A percentile compares a stretch with the other conserved stretches of the same genome.
phyloP scores from a whole-genome alignment of 306 rosid genomes.

The Lathyrus sativus region DNA sequence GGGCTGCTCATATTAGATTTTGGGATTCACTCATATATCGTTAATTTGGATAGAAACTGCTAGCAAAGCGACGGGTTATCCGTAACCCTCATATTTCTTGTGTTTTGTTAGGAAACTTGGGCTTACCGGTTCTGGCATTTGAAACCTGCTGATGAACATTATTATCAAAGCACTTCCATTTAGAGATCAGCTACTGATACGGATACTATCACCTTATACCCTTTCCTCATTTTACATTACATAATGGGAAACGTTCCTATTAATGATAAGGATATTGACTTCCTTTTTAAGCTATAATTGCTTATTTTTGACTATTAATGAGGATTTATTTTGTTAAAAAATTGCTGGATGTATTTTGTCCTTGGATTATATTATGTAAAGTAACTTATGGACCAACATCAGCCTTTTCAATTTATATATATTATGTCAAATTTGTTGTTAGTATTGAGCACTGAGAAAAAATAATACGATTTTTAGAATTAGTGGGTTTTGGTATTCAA shows the following conservation, averaged over 20 bases:
- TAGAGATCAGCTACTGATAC: background rate
- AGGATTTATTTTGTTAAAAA: background rate
- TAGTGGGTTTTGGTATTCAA: no score
- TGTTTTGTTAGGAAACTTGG: conserved; percentile 5
- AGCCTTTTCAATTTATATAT: conserved; percentile 1
- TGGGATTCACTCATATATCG: background rate
- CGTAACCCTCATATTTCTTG: background rate
- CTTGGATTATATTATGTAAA: conserved; percentile 4
- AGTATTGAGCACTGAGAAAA: conserved; percentile 16
- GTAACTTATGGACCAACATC: background rate
- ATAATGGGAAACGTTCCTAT: conserved; percentile 10
- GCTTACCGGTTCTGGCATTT: background rate
- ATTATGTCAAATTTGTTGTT: conserved; percentile 7
- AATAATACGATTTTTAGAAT: no score
- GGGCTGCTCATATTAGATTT: background rate
- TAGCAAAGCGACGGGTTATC: background rate
- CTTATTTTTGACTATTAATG: background rate
- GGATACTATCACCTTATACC: background rate
- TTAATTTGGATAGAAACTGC: background rate
- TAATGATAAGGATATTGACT: conserved; percentile 19
- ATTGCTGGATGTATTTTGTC: background rate
- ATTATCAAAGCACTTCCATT: conserved; percentile 6
- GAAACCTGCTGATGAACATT: background rate
- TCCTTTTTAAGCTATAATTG: background rate
- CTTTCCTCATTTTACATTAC: background rate